Conservation (phyloP, 305 asterid genomes). For the Fraxinus latifolia region DNA sequence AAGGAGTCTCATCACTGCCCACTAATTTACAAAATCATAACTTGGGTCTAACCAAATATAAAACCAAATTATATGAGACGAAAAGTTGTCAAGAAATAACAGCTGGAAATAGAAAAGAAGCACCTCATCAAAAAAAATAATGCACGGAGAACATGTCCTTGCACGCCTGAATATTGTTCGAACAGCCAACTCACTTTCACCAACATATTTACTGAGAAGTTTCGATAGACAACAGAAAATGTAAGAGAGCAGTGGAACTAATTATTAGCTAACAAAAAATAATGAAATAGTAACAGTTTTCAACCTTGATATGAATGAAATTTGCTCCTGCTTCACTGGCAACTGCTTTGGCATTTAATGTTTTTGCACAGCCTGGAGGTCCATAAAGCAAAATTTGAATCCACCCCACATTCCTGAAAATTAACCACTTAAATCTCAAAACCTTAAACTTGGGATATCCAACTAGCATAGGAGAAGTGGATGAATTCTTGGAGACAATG, state of each 20-base stretch:
- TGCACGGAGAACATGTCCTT: too few species aligned
- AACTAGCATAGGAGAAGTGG: background rate
- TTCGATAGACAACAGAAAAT: conserved; percentile 27
- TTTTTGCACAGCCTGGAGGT: conserved; percentile 96
- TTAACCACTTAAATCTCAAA: background rate
- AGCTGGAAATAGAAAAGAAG: too few species aligned
- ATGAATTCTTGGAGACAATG: background rate
- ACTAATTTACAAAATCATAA: too few species aligned
- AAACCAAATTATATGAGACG: too few species aligned
- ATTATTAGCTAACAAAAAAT: conserved; percentile 10
- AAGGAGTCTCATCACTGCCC: too few species aligned
- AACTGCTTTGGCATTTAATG: conserved; percentile 89
- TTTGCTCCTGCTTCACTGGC: conserved; percentile 93
- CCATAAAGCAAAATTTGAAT: conserved; percentile 74
- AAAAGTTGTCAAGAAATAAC: too few species aligned
- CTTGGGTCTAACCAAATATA: too few species aligned
- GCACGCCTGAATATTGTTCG: too few species aligned
- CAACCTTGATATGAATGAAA: conserved; percentile 85
- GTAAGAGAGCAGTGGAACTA: conserved; percentile 5
- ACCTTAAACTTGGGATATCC: background rate
- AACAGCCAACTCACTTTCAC: too few species aligned
- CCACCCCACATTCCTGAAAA: conserved; percentile 58
- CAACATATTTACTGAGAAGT: too few species aligned
- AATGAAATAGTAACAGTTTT: background rate
- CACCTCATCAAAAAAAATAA: too few species aligned